Base-by-base conservation (phyloP, 306 rosid species). In the Carpinus fangiana region DNA sequence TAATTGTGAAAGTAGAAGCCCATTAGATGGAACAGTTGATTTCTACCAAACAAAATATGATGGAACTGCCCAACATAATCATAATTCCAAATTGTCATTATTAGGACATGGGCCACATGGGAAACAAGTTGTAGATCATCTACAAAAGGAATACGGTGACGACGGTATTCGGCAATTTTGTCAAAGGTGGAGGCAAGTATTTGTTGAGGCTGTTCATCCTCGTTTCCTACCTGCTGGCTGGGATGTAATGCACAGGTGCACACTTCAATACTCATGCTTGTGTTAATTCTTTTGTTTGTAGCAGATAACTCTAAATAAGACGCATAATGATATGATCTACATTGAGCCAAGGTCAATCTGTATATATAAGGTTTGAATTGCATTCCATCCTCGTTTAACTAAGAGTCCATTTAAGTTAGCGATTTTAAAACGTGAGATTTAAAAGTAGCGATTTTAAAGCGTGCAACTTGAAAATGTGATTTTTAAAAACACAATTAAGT, bases 21-120 rank as follows among this genome's bases (percentile, higher is more conserved):
- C 78, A 47, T 60, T 76, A 70, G 82, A 84, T 72, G 90, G 82
- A 80, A 74, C 46, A 38, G 79, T 64, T 70, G 83, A 82, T 31
- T 23, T 57, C 11, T 78, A 70, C 60, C 53, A 61, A 71, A 79
- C 50, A 8, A 38, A 55, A 73, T 51, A 71, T 60, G 88, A 82
- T 46, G 86, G 78, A 78, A 73, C 78, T 50, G 68, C 79, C 41
- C 84, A 73, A 69, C 72, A 80, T 62, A 88, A 80, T 65, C 90
- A 86, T 46, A 87, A 83, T 82, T 65, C 97, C 14, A 90, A 95
- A 78, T 79, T 89, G 55, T 95, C 98, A 47, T 86, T 95, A 36
- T 83, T 93, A 80, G 99, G 98, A 65, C 99, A 95, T 78, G 99
- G 99, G 53, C 98, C 98, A 18, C 99, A 93, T 78, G 99, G 99